Evolutionary conservation across 2,329 filamentous ascomycete species (phyloP), one percentile per base, ranked within the genome.

Genomic region (Colletotrichum sp.): DNA sequence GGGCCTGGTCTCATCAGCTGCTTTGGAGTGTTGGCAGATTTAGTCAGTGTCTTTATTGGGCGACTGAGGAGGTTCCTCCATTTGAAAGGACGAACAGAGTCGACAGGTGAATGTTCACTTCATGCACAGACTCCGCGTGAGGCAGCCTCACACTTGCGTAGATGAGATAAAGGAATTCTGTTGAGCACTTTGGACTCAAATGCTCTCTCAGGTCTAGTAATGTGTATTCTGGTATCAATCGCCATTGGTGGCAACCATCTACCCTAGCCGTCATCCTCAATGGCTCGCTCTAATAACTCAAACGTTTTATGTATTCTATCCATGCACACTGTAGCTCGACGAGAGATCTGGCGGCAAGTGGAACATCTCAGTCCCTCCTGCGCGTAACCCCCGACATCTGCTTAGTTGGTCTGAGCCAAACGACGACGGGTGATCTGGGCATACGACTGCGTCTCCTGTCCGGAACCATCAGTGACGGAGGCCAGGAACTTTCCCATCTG

Each of bases 401-500:
- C 22, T 74, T 36, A 71, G 29, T 65, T 61, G 19, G 63, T 64
- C 22, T 25, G 22, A 62, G 39, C 57, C 32, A 39, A 16, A 15
- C 57, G 55, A 8, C 55, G 22, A 22, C 65, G 49, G 27, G 27
- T 68, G 36, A 27, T 25, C 16, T 29, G 63, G 29, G 36, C 34
- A 25, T 16, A 39, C 52, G 25, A 57, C 36, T n/a, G 13, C 4
- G 16, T 69, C 32, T 27, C 62, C 13, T 12, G 49, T 15, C 55
- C 69, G 39, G 22, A 7, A 11, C 16, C 22, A 19, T 55, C 27
- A 13, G 39, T 49, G 5, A 57, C 70, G 27, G 70, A 69, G n/a
- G 70, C 70, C 6, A 76, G 59, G 44, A 73, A 76, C 6, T 29
- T 64, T n/a, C 65, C 57, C 73, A 76, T 76, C 32, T 63, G 29